Base-by-base conservation (phyloP, 768 basidiomycete genomes). In the Boletellus ananiceps region DNA sequence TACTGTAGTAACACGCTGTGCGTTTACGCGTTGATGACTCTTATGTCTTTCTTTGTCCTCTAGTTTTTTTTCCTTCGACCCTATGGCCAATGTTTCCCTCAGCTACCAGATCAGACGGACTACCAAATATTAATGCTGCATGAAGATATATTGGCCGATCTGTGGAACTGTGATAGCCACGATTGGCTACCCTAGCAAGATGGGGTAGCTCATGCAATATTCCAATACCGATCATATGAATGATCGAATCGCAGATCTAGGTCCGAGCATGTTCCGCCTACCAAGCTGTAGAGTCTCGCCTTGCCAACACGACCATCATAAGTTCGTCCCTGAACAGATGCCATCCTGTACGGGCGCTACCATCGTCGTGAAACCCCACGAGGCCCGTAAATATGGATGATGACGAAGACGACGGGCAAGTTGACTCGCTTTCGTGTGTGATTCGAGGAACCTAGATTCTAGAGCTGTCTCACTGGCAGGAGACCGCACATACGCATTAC, bases 331-430 rank as follows among this genome's bases (percentile, higher is more conserved):
- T 44, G 40, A 42, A 40, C 34, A 11, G 25, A 7, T 54, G 29
- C 61, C 61, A 62, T 58, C 57, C 61, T 62, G 61, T 62, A 64
- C 57, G n/a, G 7, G 61, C 61, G 57, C 51, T 51, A 50, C 32
- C 23, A 19, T 33, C 16, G 18, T 14, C 19, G 37, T 15, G 13
- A 18, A 19, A 21, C 18, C 36, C 9, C 16, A n/a, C n/a, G n/a
- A n/a, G n/a, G n/a, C n/a, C n/a, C n/a, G n/a, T n/a, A n/a, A n/a
- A n/a, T n/a, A n/a, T n/a, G n/a, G n/a, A n/a, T n/a, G n/a, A n/a
- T n/a, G n/a, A n/a, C n/a, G n/a, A n/a, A n/a, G n/a, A n/a, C n/a
- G n/a, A n/a, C n/a, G n/a, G 19, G 19, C 19, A 19, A 19, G n/a
- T 40, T 37, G 16, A n/a, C 11, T 18, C 18, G 29, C 23, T 54